A percentile compares a stretch with the other conserved stretches of the same genome.
Evolutionary conservation across 495 filamentous ascomycete species (phyloP).

Genomic region (Aspergillus ostianus): DNA sequence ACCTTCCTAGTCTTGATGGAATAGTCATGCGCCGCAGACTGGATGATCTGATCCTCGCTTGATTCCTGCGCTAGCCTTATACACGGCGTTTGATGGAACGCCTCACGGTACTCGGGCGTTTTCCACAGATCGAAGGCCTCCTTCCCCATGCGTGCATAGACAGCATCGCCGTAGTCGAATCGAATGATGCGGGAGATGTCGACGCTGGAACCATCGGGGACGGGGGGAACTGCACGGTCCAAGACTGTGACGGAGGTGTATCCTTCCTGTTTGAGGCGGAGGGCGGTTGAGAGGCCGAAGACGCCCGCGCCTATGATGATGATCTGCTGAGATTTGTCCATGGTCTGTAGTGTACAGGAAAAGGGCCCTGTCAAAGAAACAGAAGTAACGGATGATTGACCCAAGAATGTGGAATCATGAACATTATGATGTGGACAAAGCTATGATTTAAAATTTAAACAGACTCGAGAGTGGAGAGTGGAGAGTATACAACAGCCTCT

Average conservation of each 20-base stretch:
- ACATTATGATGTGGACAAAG: no score
- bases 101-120: slow-evolving; percentile 34
- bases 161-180: slow-evolving; percentile 67
- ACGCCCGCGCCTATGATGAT: slow-evolving; percentile 71
- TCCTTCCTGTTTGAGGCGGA: slow-evolving; percentile 52
- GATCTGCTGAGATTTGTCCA: slow-evolving; percentile 40
- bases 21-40: slow-evolving; percentile 36
- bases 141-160: slow-evolving; percentile 62
- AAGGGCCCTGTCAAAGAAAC: no score
- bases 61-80: slow-evolving; percentile 30
- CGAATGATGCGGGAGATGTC: slow-evolving; percentile 72
- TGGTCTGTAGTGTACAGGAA: not conserved
- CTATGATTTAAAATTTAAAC: no score
- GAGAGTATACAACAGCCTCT: no score
- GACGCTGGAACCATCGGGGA: slow-evolving; percentile 60
- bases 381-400: no score
- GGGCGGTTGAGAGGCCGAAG: slow-evolving; percentile 65
- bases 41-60: slow-evolving; percentile 38
- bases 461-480: no score
- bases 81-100: slow-evolving; percentile 33
- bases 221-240: slow-evolving; percentile 57
- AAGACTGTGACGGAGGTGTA: slow-evolving; percentile 59
- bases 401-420: no score
- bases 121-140: slow-evolving; percentile 67
- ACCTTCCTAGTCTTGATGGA: slow-evolving; percentile 33